These are phyloP conservation scores for Priceomyces carsonii DNA, from an alignment of 805 yeast genomes.

Conservation along the genomic window DNA sequence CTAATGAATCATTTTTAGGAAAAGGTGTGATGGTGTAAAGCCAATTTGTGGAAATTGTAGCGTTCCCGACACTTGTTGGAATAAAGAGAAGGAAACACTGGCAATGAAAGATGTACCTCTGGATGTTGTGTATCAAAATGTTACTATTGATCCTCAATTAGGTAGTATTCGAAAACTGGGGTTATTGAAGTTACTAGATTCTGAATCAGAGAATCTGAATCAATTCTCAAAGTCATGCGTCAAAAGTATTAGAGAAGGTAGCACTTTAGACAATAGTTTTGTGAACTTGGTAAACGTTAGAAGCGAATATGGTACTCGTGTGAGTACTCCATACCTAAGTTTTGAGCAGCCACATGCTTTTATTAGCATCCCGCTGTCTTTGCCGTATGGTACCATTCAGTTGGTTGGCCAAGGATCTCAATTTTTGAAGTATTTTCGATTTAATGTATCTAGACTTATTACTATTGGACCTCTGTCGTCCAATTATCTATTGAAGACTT, in stretches of 20 bases:
- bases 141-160: neutral
- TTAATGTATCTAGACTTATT: neutral
- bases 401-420: neutral
- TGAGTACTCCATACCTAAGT: neutral
- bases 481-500: conserved; percentile 6
- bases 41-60: conserved; percentile 2
- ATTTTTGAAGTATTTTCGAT: neutral
- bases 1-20: conserved; percentile 1
- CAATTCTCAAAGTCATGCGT: neutral
- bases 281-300: neutral
- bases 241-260: neutral
- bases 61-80: neutral
- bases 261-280: neutral
- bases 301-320: neutral
- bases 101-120: neutral
- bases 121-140: neutral
- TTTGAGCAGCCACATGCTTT: neutral
- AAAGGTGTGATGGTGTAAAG: neutral
- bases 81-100: neutral
- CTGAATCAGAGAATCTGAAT: neutral
- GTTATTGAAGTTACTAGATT: too few species aligned
- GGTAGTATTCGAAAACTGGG: neutral
- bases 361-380: neutral
- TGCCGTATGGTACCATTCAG: neutral
- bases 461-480: conserved; percentile 2